Evolutionary conservation across 176 grass and related monocot species (phyloP).

Genomic region (Zea mays): Zm-B73-REFERENCE-NAM-5.0 NC_050099.1:22385001-22385500

Average conservation of each 20-base stretch:
- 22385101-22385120: background rate
- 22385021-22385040: background rate
- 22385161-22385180: background rate
- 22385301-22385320: background rate
- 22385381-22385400: background rate
- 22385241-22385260: background rate
- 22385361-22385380: background rate
- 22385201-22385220: background rate
- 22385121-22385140: constrained; percentile 1
- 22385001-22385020: background rate
- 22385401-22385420: background rate
- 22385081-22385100: background rate
- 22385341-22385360: too few species aligned
- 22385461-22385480: background rate
- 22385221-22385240: background rate
- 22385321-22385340: background rate
- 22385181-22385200: background rate
- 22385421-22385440: background rate
- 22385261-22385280: background rate
- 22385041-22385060: background rate
- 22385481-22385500: background rate
- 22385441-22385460: background rate
- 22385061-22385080: background rate
- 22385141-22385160: background rate
- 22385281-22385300: background rate